Conservation (phyloP, 2,329 filamentous ascomycete species). For the Fusarium sulawesiense region DNA sequence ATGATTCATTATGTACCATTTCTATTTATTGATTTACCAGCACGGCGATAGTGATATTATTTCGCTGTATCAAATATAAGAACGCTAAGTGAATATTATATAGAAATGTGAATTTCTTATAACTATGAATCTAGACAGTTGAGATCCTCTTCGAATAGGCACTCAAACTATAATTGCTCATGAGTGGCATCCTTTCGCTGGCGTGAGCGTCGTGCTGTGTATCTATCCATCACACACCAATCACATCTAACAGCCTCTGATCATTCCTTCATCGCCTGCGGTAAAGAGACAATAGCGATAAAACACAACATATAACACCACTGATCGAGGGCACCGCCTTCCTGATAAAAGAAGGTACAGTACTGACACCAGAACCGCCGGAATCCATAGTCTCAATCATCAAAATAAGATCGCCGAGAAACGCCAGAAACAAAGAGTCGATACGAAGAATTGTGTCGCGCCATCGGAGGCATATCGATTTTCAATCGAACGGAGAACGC, state of each 20-base stretch:
- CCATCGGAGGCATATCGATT: slow-evolving; percentile 45
- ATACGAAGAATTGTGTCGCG: slow-evolving; percentile 39
- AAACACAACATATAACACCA: slow-evolving; percentile 29
- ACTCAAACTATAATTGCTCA: slow-evolving; percentile 22
- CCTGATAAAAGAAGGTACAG: slow-evolving; percentile 5
- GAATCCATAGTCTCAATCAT: slow-evolving; percentile 29
- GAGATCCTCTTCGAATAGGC: slow-evolving; percentile 21
- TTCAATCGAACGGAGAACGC: slow-evolving; percentile 49
- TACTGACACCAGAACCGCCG: slow-evolving; percentile 33
- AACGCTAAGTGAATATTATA: neutral
- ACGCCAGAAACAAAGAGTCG: slow-evolving; percentile 31
- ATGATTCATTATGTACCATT: slow-evolving; percentile 2
- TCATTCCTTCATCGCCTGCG: slow-evolving; percentile 30
- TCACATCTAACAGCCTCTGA: slow-evolving; percentile 33
- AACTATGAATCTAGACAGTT: slow-evolving; percentile 32
- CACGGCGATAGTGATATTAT: neutral
- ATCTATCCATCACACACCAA: slow-evolving; percentile 35
- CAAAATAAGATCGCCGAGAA: slow-evolving; percentile 14
- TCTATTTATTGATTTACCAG: neutral
- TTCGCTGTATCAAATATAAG: neutral
- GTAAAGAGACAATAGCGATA: slow-evolving; percentile 24
- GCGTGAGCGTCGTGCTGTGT: slow-evolving; percentile 40
- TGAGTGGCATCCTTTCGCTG: slow-evolving; percentile 34
- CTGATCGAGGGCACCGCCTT: slow-evolving; percentile 4
- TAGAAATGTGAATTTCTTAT: slow-evolving; percentile 13